Base-by-base conservation (phyloP, 495 filamentous ascomycete genomes). In the Pyronema domesticum region DNA sequence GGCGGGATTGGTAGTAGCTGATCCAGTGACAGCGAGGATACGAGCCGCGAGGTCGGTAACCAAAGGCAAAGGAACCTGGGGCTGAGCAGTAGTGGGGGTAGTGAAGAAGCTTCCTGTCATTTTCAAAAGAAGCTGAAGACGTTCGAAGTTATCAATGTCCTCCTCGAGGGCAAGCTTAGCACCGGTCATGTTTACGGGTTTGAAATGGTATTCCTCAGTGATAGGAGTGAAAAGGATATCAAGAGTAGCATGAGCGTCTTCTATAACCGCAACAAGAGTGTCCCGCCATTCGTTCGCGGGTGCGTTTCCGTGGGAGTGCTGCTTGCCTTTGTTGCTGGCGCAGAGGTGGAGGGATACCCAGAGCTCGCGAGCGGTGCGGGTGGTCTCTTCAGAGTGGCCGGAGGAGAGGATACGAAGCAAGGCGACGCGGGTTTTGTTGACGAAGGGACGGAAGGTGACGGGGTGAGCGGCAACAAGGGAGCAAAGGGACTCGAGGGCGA, bases 371-470 rank as follows among this genome's bases (percentile, higher is more conserved):
- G 54, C 39, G 19, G 60, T 47, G 8, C 43, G 51, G 39, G 62
- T 60, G 8, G 51, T 42, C 14, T 57, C 53, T 42, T 8, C 8
- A 5, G 3, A 13, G 17, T 36, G 13, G 33, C 40, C 9, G 13
- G 10, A 7, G 11, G 52, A 51, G 23, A 66, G 48, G 6, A 62
- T 45, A 3, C 14, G 53, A 8, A 65, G 50, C 11, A 58, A 46
- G 37, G 61, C 51, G 10, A 40, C 45, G 7, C 54, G 51, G 1
- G 54, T 43, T 40, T 54, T 56, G 19, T 58, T 53, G 0, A 47
- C 33, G 30, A 65, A 65, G 11, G 63, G 63, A 5, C 63, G 52
- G 36, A 66, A 66, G 6, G 63, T 66, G 9, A 61, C 55, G 36
- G 63, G 57, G 44, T 66, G 63, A 2, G 55, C 43, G 13, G 48